Base-by-base conservation (phyloP, 2,329 filamentous ascomycete genomes). In the Lecanicillium sp. region DNA sequence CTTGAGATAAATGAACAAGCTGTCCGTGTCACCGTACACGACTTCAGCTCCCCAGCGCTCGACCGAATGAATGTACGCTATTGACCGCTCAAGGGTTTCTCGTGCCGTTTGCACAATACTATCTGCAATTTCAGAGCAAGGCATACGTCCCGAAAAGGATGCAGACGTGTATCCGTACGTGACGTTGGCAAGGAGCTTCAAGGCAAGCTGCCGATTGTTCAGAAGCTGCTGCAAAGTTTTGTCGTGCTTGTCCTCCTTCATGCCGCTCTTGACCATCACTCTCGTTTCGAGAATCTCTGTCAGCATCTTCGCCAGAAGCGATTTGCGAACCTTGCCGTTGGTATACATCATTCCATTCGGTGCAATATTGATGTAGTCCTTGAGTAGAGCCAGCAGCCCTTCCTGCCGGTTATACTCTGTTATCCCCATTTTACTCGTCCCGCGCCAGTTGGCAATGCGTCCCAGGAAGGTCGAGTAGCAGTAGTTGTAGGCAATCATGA, bases 401-500 rank as follows among this genome's bases (percentile, higher is more conserved):
- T 80, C 71, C 47, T 89, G 78, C 17, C 92, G 78, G 46, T 82
- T 72, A 61, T 94, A 97, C 44, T 95, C 83, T 19, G 80, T 79
- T 56, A 97, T 95, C 0, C 92, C 92, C 83, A 98, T 87, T 62
- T 97, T 95, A 65, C 87, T 89, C 20, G 76, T 79, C 3, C 88
- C 89, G n/a, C 87, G 79, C 90, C 90, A 96, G 49, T 80, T 78
- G 19, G 80, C 77, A 29, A 95, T 80, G 20, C 92, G 79, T 0
- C 92, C 92, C 1, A 97, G 71, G 50, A 89, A 98, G 0, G 92
- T 98, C 0, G 92, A 97, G 56, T 98, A 98, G 64, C 92, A 98
- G 56, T 96, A 92, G 54, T 98, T 98, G 66, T 98, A 97, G 0
- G 92, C 92, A 55, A 98, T 97, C 88, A 98, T 96, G 44, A 97